Evolutionary conservation across 176 grass and related monocot genomes (phyloP).

Genomic region (Musa troglodytarum): DNA sequence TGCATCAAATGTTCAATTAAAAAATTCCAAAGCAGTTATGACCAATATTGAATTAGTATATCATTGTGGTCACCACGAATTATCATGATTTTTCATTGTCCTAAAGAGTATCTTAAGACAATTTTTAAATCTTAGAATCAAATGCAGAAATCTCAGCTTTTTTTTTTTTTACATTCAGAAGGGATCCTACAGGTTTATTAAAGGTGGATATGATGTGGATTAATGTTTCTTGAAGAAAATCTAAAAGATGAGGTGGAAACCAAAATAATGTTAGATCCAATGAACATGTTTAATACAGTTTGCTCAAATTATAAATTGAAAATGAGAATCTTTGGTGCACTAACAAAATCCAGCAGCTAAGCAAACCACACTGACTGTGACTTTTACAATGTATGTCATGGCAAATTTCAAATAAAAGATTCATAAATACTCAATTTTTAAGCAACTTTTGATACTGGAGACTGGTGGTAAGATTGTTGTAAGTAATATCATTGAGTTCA

Average conservation of each 20-base stretch:
- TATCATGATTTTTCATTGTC: background rate
- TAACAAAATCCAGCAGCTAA: background rate
- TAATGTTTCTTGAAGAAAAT: background rate
- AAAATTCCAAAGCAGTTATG: background rate
- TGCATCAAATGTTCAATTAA: slow-evolving; percentile 21
- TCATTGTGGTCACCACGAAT: background rate
- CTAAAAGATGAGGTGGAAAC: background rate
- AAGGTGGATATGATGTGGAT: background rate
- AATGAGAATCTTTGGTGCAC: background rate
- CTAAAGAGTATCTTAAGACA: background rate
- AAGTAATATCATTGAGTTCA: background rate
- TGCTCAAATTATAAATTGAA: background rate
- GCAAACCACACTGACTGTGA: background rate
- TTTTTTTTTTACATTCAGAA: background rate
- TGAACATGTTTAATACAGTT: background rate
- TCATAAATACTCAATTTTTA: background rate
- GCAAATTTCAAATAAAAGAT: too few species aligned
- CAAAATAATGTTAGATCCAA: background rate
- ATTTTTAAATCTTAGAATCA: background rate
- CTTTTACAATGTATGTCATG: background rate
- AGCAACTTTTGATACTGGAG: background rate
- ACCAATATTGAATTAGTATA: background rate
- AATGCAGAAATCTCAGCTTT: background rate
- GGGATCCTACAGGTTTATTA: background rate
- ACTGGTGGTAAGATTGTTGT: background rate